Evolutionary conservation across 345 rosid species (phyloP).

Genomic region (Populus simonii): DNA sequence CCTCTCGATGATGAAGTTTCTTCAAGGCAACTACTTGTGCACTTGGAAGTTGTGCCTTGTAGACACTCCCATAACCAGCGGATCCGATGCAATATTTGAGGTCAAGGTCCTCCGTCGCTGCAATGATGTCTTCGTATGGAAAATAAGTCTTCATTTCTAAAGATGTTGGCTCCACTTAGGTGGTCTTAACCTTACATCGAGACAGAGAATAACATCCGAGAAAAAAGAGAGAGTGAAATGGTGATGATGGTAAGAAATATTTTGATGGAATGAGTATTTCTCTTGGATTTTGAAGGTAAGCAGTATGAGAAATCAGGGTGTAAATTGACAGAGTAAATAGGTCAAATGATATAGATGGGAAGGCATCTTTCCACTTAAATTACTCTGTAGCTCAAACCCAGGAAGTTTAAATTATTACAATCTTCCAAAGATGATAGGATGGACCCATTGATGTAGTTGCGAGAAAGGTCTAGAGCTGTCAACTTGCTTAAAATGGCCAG

Average conservation of each 20-base stretch:
- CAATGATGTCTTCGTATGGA: conserved; percentile 3
- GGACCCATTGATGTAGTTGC: neutral
- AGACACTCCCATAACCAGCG: conserved; percentile 1
- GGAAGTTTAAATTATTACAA: neutral
- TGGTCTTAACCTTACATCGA: neutral
- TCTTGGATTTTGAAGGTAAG: neutral
- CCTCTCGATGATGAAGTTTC: neutral
- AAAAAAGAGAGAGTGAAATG: neutral
- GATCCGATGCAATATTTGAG: neutral
- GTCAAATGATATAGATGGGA: neutral
- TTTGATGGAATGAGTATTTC: neutral
- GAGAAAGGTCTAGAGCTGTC: neutral
- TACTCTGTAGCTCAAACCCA: neutral
- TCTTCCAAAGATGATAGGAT: neutral
- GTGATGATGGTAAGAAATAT: neutral
- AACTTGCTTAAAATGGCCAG: neutral
- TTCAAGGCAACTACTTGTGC: neutral
- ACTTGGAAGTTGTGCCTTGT: neutral
- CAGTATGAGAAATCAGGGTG: neutral
- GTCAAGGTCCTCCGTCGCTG: neutral
- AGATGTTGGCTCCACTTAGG: neutral
- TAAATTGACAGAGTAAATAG: neutral
- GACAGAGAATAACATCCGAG: neutral
- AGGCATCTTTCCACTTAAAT: neutral
- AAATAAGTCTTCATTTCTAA: neutral